These are phyloP conservation scores for Phytophthora megakarya DNA, from an alignment of 352 stramenopile genomes.

Conservation along the genomic window DNA sequence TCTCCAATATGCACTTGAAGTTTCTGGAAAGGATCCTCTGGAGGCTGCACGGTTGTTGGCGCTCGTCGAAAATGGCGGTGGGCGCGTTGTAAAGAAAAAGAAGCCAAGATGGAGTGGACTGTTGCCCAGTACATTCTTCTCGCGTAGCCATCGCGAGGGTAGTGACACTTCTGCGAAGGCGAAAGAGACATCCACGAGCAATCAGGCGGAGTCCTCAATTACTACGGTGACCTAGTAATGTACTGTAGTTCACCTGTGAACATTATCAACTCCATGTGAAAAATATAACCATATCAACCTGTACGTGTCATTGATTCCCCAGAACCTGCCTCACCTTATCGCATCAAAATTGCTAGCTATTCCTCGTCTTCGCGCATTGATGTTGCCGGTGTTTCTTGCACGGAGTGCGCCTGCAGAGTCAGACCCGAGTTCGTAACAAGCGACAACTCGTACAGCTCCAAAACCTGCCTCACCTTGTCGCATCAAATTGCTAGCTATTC, in stretches of 20 bases:
- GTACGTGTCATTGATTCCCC: no score
- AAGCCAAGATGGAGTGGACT: constrained; percentile 23
- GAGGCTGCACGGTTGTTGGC: constrained; percentile 68
- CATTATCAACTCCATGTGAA: no score
- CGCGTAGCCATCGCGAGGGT: not conserved
- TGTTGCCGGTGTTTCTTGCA: constrained; percentile 35
- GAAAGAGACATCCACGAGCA: constrained; percentile 23
- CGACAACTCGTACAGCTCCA: constrained; percentile 95
- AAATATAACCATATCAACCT: no score
- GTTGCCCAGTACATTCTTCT: constrained; percentile 24
- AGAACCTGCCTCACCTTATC: no score
- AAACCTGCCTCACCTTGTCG: no score
- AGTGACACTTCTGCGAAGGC: constrained; percentile 1
- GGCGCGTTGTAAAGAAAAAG: constrained; percentile 14
- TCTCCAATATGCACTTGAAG: constrained; percentile 66
- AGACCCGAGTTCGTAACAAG: constrained; percentile 74
- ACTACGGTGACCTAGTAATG: constrained; percentile 16
- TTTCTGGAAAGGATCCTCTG: constrained; percentile 55
- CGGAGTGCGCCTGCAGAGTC: constrained; percentile 49
- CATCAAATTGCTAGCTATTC: constrained; percentile 21
- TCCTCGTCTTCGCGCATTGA: constrained; percentile 28
- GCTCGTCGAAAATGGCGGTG: constrained; percentile 33
- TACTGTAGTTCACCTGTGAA: no score
- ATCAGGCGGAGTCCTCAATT: constrained; percentile 10
- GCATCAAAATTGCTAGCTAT: constrained; percentile 18